Base-by-base conservation (phyloP, 176 grass and related monocot species). In the Aechmea fasciata region DNA sequence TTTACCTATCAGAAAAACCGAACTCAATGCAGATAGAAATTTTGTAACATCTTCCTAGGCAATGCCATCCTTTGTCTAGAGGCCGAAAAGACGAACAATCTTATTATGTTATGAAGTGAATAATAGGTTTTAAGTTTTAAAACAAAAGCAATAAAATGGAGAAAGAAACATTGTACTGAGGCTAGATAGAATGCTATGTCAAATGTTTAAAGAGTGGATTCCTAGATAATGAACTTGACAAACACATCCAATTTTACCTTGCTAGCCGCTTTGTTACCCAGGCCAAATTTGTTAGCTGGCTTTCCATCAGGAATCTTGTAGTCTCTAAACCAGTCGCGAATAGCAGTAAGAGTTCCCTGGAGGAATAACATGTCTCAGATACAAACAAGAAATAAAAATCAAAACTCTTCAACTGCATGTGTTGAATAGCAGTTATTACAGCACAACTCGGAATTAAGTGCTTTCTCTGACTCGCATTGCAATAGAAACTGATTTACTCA, bases 251-350 rank as follows among this genome's bases (percentile, higher is more conserved):
- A 78, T 66, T 66, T 90, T 84, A 99, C 90, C 84, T 93, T 99
- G 87, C 72, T 87, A 64, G 80, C 71, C 22, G 94, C 89, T 63
- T 86, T 99, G 84, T 96, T 89, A 26, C 88, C 88, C 23, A 96
- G 88, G 52, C 88, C 92, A 51, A 96, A 96, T 68, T 74, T 76
- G 73, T 99, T 99, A 55, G 90, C 94, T 49, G 94, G 94, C 69
- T 99, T 99, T 66, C 94, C 94, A 68, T 99, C 94, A 49, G 94
- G 90, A 82, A 90, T 93, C 84, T 99, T 99, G 90, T 99, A 99
- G 82, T 99, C 90, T 83, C 94, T 87, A 81, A 99, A 93, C 94
- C 94, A 99, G 69, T 93, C 87, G 70, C 94, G 81, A 80, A 99
- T 93, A 9, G 94, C 90, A 49, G 87, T 99, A 74, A 99, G 74